A percentile compares a stretch with the other conserved stretches of the same genome.
These are phyloP conservation scores for Monosporozyma aquatica DNA, from an alignment of 805 yeast species.

Conservation along the genomic window DNA sequence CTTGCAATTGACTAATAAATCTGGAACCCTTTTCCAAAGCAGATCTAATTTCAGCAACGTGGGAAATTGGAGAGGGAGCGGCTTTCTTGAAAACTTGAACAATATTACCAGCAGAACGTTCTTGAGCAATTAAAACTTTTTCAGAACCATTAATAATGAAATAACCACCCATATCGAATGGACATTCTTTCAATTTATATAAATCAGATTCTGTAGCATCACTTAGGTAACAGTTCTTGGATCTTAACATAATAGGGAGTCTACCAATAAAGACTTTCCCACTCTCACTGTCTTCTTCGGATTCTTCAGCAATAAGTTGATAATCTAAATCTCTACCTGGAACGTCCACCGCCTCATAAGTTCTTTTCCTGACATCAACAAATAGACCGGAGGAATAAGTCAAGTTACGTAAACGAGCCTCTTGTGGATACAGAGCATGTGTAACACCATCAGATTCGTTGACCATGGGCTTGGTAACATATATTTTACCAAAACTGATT, in stretches of 20 bases:
- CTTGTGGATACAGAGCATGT: conserved; percentile 97
- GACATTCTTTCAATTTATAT: conserved; percentile 94
- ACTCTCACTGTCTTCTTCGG: conserved; percentile 59
- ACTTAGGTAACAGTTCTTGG: conserved; percentile 88
- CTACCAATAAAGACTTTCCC: conserved; percentile 88
- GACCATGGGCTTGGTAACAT: conserved; percentile 92
- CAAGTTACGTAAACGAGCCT: conserved; percentile 90
- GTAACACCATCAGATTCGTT: conserved; percentile 99
- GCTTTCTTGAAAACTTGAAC: conserved; percentile 98
- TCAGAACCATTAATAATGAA: conserved; percentile 97
- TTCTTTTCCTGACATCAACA: conserved; percentile 89
- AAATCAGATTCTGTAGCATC: conserved; percentile 87
- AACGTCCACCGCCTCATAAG: conserved; percentile 74
- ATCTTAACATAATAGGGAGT: conserved; percentile 95
- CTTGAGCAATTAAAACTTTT: conserved; percentile 96
- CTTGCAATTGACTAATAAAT: conserved; percentile 86
- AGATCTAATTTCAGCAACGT: conserved; percentile 91
- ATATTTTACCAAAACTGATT: conserved; percentile 95
- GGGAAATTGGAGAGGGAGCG: conserved; percentile 93
- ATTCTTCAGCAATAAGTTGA: conserved; percentile 41
- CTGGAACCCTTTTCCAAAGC: conserved; percentile 97
- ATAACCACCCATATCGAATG: conserved; percentile 99
- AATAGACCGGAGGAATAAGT: conserved; percentile 94
- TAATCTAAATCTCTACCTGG: conserved; percentile 51
- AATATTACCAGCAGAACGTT: conserved; percentile 95